Evolutionary conservation across 345 rosid genomes (phyloP).

Genomic region (Cardamine chenopodiifolia): DNA sequence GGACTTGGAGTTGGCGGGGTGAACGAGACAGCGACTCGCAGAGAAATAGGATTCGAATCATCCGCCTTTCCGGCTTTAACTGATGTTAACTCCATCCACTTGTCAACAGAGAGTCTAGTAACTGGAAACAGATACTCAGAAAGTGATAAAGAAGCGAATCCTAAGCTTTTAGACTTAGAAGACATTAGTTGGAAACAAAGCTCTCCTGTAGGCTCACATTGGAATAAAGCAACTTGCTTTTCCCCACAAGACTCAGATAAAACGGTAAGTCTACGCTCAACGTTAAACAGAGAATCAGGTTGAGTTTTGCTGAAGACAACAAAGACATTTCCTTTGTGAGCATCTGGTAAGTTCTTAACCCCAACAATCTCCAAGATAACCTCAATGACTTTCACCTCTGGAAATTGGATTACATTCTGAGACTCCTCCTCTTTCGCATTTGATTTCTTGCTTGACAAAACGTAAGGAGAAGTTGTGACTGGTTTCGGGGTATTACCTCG

Average conservation of each 20-base stretch:
- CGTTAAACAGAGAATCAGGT: constrained; percentile 64
- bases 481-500: constrained; percentile 74
- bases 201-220: constrained; percentile 80
- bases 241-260: constrained; percentile 55
- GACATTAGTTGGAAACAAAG: constrained; percentile 73
- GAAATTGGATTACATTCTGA: constrained; percentile 51
- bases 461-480: constrained; percentile 51
- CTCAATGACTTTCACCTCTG: constrained; percentile 62
- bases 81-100: constrained; percentile 75
- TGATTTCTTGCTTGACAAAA: constrained; percentile 44
- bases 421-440: constrained; percentile 43
- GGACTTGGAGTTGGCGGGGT: constrained; percentile 67
- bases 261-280: constrained; percentile 59
- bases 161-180: constrained; percentile 57
- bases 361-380: constrained; percentile 68
- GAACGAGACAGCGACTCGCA: constrained; percentile 70
- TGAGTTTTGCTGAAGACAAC: constrained; percentile 70
- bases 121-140: constrained; percentile 63
- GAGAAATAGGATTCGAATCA: constrained; percentile 53
- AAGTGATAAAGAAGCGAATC: constrained; percentile 60
- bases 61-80: constrained; percentile 39
- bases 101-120: constrained; percentile 66
- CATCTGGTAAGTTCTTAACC: constrained; percentile 66
- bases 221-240: constrained; percentile 74
- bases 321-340: constrained; percentile 60